These are phyloP conservation scores for Hypocrella siamensis DNA, from an alignment of 2,329 filamentous ascomycete species.

Conservation along the genomic window DNA sequence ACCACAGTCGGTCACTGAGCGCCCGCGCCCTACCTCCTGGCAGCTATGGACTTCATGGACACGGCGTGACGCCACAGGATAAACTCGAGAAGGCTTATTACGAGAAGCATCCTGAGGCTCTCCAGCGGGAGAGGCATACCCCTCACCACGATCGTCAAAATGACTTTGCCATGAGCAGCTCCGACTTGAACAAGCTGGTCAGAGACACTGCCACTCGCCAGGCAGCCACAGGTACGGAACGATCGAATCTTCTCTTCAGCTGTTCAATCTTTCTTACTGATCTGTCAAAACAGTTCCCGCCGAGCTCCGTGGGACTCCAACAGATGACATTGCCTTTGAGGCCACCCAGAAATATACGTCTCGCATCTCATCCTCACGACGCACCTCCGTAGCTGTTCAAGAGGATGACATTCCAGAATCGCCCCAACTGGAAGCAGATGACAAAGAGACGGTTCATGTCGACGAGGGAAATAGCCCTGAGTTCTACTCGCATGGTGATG, in stretches of 20 bases:
- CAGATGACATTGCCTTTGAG: conserved; percentile 79
- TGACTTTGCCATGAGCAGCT: conserved; percentile 77
- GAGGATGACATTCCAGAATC: conserved; percentile 8
- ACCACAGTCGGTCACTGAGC: conserved; percentile 59
- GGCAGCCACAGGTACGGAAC: conserved; percentile 20
- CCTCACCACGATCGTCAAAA: conserved; percentile 38
- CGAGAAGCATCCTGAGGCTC: conserved; percentile 73
- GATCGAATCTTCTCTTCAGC: not conserved
- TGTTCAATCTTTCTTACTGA: conserved; percentile 9
- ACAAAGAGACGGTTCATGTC: conserved; percentile 9
- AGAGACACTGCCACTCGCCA: conserved; percentile 47
- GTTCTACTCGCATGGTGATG: not conserved
- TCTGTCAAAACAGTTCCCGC: conserved; percentile 36
- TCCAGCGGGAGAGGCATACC: conserved; percentile 54
- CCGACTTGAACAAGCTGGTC: conserved; percentile 82
- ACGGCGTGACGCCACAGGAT: conserved; percentile 60
- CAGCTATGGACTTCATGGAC: conserved; percentile 85
- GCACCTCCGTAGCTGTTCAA: conserved; percentile 22
- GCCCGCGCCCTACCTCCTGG: conserved; percentile 60
- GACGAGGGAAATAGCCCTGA: conserved; percentile 27
- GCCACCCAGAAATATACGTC: conserved; percentile 74
- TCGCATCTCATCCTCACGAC: conserved; percentile 55
- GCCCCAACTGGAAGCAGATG: conserved; percentile 17
- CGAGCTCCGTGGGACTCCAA: conserved; percentile 57
- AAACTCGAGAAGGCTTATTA: conserved; percentile 87